phyloP scores from a whole-genome alignment of 2,329 filamentous ascomycete species.

The Didymella exigua region DNA sequence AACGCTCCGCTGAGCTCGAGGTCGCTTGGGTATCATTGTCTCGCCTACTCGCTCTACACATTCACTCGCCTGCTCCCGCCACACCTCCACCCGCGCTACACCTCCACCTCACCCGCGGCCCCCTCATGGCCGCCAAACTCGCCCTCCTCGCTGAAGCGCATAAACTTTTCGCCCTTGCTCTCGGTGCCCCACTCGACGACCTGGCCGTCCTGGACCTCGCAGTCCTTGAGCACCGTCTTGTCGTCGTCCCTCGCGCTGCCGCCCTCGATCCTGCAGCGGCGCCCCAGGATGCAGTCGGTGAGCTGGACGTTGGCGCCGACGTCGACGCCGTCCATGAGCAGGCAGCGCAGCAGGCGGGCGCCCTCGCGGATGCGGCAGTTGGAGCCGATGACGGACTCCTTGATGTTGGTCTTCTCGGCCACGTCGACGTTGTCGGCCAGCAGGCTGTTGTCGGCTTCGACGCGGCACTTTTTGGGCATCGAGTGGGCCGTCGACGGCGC shows the following conservation, averaged over 20 bases:
- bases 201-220: conserved; percentile 87
- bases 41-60: too few species aligned
- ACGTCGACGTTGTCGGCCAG: conserved; percentile 89
- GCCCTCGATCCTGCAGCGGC: conserved; percentile 81
- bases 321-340: conserved; percentile 90
- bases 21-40: too few species aligned
- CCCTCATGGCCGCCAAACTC: conserved; percentile 27
- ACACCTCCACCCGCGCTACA: too few species aligned
- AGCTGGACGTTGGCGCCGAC: conserved; percentile 84
- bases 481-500: conserved; percentile 73
- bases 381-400: conserved; percentile 85
- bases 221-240: conserved; percentile 73
- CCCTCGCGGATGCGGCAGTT: conserved; percentile 86
- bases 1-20: too few species aligned
- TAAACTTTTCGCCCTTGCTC: conserved; percentile 66
- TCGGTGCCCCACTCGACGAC: conserved; percentile 76
- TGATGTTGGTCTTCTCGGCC: conserved; percentile 88
- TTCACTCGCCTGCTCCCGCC: too few species aligned
- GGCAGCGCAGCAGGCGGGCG: conserved; percentile 83
- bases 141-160: conserved; percentile 54
- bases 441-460: conserved; percentile 80
- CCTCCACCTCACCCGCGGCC: too few species aligned
- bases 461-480: conserved; percentile 78
- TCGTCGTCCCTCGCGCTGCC: conserved; percentile 59
- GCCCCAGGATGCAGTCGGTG: conserved; percentile 85